phyloP scores from a whole-genome alignment of 2,329 filamentous ascomycete species.

The Exophiala mesophila region DNA sequence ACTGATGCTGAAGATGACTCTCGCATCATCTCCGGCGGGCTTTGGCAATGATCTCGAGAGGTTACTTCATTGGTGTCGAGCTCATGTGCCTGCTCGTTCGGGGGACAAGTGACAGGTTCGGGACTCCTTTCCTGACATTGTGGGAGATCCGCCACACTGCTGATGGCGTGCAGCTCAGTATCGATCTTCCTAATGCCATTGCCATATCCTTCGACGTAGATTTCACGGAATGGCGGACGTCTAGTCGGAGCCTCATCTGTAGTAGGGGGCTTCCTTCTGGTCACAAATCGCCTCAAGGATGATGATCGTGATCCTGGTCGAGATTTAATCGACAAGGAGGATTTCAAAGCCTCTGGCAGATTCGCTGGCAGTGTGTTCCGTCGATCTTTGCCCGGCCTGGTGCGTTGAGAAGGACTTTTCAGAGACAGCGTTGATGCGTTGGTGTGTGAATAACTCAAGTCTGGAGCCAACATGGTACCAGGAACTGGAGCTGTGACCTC shows the following conservation, averaged over 20 bases:
- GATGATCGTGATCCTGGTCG: conserved; percentile 15
- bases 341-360: conserved; percentile 9
- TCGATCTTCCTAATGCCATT: conserved; percentile 25
- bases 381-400: conserved; percentile 14
- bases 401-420: conserved; percentile 8
- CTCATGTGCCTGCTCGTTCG: conserved; percentile 10
- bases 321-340: conserved; percentile 14
- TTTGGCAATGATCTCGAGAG: conserved; percentile 4
- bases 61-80: conserved; percentile 9
- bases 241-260: conserved; percentile 13
- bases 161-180: conserved; percentile 1
- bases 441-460: conserved; percentile 21
- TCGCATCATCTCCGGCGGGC: conserved; percentile 20
- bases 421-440: conserved; percentile 14
- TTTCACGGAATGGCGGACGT: conserved; percentile 23
- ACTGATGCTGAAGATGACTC: conserved; percentile 23
- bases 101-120: conserved; percentile 1
- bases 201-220: conserved; percentile 26
- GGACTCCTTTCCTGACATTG: conserved; percentile 6
- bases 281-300: conserved; percentile 20
- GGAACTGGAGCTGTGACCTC: conserved; percentile 2
- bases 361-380: conserved; percentile 16
- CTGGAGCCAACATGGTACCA: conserved; percentile 8
- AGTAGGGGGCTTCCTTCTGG: conserved; percentile 3
- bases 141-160: conserved; percentile 11